Conservation (phyloP, 2,329 filamentous ascomycete genomes). For the Colletotrichum aenigma region DNA sequence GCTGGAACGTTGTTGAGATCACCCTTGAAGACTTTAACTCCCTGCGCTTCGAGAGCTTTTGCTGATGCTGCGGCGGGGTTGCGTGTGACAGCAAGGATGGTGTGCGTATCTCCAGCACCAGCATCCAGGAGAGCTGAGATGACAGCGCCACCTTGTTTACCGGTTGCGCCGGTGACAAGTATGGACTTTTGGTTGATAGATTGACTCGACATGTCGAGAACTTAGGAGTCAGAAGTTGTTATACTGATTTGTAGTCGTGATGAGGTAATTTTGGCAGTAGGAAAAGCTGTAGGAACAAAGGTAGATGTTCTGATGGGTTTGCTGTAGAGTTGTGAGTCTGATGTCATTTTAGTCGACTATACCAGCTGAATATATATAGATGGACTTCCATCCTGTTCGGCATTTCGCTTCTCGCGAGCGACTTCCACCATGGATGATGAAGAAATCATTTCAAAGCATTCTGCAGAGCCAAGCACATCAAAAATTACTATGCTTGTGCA, state of each 20-base stretch:
- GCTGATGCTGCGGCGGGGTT: slow-evolving; percentile 53
- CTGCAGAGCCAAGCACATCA: neutral
- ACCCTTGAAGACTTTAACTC: slow-evolving; percentile 57
- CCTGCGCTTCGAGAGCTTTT: slow-evolving; percentile 48
- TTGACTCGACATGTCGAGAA: neutral
- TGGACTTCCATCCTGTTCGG: neutral
- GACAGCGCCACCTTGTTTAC: slow-evolving; percentile 50
- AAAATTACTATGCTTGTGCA: too few relatives aligned
- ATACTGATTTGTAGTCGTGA: neutral
- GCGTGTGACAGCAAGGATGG: slow-evolving; percentile 61
- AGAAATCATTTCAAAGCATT: neutral
- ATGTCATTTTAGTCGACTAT: neutral
- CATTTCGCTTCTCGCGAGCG: neutral
- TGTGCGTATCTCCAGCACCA: neutral
- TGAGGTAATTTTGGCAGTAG: neutral
- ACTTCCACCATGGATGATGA: neutral
- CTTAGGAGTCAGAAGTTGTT: neutral
- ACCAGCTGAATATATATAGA: neutral
- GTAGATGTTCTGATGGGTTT: neutral
- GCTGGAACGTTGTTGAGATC: slow-evolving; percentile 52
- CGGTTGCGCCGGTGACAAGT: slow-evolving; percentile 52
- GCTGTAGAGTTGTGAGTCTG: neutral
- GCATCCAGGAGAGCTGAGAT: slow-evolving; percentile 42
- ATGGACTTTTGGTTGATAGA: slow-evolving; percentile 22
- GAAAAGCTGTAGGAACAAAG: neutral